phyloP scores from a whole-genome alignment of 2,329 filamentous ascomycete species.

The Endoconidiophora polonica region DNA sequence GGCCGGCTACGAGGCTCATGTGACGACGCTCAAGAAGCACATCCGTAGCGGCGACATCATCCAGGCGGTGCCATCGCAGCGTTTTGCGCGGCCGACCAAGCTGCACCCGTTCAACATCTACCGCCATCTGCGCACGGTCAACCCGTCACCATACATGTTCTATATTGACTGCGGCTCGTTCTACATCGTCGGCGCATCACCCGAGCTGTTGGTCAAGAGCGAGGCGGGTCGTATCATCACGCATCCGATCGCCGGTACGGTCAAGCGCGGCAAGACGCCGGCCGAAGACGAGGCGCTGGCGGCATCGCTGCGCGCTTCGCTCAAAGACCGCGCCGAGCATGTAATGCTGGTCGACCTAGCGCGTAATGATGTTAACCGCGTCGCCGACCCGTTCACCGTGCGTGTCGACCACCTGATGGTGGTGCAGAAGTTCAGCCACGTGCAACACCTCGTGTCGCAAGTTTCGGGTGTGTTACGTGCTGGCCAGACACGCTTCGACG shows the following conservation, averaged over 20 bases:
- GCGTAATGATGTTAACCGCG: conserved; percentile 89
- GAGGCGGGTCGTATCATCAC: conserved; percentile 80
- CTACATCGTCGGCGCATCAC: conserved; percentile 87
- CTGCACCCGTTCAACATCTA: conserved; percentile 98
- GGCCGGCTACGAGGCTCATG: conserved; percentile 78
- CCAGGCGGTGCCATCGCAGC: conserved; percentile 88
- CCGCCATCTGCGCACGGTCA: conserved; percentile 87
- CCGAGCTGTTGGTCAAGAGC: conserved; percentile 84
- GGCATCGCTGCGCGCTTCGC: conserved; percentile 54
- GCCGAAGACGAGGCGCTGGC: conserved; percentile 73
- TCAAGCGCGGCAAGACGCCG: conserved; percentile 64
- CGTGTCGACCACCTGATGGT: conserved; percentile 90
- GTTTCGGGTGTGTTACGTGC: conserved; percentile 77
- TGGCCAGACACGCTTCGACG: conserved; percentile 81
- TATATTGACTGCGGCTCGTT: conserved; percentile 86
- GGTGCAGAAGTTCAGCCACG: conserved; percentile 86
- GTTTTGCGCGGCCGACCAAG: conserved; percentile 73
- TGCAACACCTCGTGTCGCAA: conserved; percentile 92
- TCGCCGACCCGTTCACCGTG: conserved; percentile 79
- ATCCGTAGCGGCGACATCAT: conserved; percentile 90
- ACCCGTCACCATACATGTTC: conserved; percentile 94
- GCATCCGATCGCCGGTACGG: conserved; percentile 91
- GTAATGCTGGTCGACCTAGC: conserved; percentile 97
- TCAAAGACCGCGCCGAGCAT: conserved; percentile 89
- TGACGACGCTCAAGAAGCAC: conserved; percentile 72